A percentile compares a stretch with the other conserved stretches of the same genome.
Conservation (phyloP, 108 stramenopile genomes). For the Skeletonema costatum region DNA sequence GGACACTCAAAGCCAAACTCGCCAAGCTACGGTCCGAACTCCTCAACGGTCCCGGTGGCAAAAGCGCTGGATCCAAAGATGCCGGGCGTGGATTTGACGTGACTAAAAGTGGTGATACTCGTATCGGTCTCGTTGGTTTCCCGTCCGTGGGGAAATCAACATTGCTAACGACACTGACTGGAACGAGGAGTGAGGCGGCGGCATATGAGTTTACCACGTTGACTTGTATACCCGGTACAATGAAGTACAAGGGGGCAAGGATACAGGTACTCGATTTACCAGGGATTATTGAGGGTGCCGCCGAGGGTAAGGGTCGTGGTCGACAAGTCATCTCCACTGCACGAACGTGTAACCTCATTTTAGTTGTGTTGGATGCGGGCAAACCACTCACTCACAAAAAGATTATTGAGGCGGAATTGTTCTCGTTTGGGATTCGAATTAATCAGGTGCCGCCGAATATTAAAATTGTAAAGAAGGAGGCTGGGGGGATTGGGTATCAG, state of each 20-base stretch:
- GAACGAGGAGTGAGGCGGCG: slow-evolving; percentile 93
- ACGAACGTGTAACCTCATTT: slow-evolving; percentile 95
- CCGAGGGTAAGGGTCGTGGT: slow-evolving; percentile 97
- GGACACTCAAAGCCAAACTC: slow-evolving; percentile 98
- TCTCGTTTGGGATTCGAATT: slow-evolving; percentile 97
- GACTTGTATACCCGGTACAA: slow-evolving; percentile 98
- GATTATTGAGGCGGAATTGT: slow-evolving; percentile 95
- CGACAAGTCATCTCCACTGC: slow-evolving; percentile 96
- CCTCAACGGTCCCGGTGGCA: slow-evolving; percentile 82
- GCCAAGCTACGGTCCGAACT: slow-evolving; percentile 86
- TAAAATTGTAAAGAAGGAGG: slow-evolving; percentile 91
- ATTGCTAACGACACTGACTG: slow-evolving; percentile 93
- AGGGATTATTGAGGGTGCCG: slow-evolving; percentile 99
- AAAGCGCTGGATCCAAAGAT: slow-evolving; percentile 90
- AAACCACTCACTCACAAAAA: slow-evolving; percentile 98
- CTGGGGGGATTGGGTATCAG: slow-evolving; percentile 95
- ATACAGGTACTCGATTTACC: slow-evolving; percentile 99
- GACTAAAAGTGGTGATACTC: slow-evolving; percentile 94
- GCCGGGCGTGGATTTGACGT: slow-evolving; percentile 98
- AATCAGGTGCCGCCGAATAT: slow-evolving; percentile 96
- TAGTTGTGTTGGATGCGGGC: slow-evolving; percentile 92
- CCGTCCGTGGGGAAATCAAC: slow-evolving; percentile 98
- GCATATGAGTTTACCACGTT: slow-evolving; percentile 99
- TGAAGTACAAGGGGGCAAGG: slow-evolving; percentile 97
- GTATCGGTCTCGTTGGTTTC: slow-evolving; percentile 98